Base-by-base conservation (phyloP, 2,329 filamentous ascomycete species). In the Penicillium polonicum region DNA sequence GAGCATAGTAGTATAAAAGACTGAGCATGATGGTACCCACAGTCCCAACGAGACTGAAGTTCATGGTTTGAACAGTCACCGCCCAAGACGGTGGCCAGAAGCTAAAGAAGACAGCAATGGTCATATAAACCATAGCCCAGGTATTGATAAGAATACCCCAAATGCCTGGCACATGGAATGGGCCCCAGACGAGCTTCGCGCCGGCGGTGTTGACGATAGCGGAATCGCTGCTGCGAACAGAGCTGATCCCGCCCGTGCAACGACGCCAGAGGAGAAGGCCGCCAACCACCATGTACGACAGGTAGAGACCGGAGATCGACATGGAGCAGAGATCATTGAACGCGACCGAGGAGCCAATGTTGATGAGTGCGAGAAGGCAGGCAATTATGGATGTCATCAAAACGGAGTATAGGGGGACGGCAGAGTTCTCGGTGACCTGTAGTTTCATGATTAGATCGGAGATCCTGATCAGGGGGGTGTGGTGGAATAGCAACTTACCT, bases 101-200 rank as follows among this genome's bases (percentile, higher is more conserved):
- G 45, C 74, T 73, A 62, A 82, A 80, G 57, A 82, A 72, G 54
- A 81, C 76, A 4, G 79, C 73, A 43, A 80, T 73, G 1, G 74
- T 64, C n/a, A 80, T 72, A 62, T 80, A 84, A 5, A 72, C 41
- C 15, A 80, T 68, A 0, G 78, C 77, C 56, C 73, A 78, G 6
- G 70, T 46, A 54, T 82, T 82, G 55, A 82, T 65, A 2, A 70
- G 55, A 2, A 78, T 68, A 0, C 80, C 80, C 48, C 62, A 74
- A n/a, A 69, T 60, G 0, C 68, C 67, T 1, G 65, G 64, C 0
- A 70, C 42, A n/a, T 64, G 68, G 53, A 71, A 71, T 0, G 68
- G 70, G 0, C 70, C 70, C 70, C 69, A 71, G 25, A 69, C 65
- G 25, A 72, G 61, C 48, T 66, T 65, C 4, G 67, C 65, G 12